Percentiles rank a stretch among this genome's conserved stretches.
phyloP scores from a whole-genome alignment of 768 basidiomycete species.

The Pisolithus marmoratus region DNA sequence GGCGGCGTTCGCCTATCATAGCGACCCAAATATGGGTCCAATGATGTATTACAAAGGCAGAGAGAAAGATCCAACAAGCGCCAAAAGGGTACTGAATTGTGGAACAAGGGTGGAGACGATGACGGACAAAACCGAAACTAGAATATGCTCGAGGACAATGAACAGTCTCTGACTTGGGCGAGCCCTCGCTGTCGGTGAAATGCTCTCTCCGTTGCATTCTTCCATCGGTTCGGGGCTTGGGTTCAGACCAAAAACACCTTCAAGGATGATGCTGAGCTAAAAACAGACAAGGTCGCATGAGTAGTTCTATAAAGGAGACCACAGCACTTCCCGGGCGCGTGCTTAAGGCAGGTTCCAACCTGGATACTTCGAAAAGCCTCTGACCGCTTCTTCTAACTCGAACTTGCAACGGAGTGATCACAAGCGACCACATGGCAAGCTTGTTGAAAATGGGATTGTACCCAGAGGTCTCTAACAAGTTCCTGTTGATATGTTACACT shows the following conservation, averaged over 20 bases:
- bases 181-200: conserved; percentile 6
- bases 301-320: background rate
- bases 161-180: conserved; percentile 22
- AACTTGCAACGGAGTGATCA: conserved; percentile 66
- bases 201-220: conserved; percentile 23
- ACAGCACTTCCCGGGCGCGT: conserved; percentile 61
- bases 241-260: conserved; percentile 72
- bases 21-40: conserved; percentile 66
- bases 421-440: conserved; percentile 81
- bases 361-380: conserved; percentile 24
- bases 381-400: background rate
- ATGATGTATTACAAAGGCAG: conserved; percentile 73
- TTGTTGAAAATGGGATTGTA: conserved; percentile 70
- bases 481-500: conserved; percentile 63
- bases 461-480: conserved; percentile 66
- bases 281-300: background rate
- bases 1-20: conserved; percentile 42
- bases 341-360: conserved; percentile 84
- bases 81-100: conserved; percentile 79
- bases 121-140: conserved; percentile 56
- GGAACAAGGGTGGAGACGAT: conserved; percentile 70
- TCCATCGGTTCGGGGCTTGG: conserved; percentile 9
- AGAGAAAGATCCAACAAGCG: conserved; percentile 86
- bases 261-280: conserved; percentile 78
- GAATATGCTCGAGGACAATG: conserved; percentile 49